A percentile compares a stretch with the other conserved stretches of the same genome.
phyloP scores from a whole-genome alignment of 1,284 basidiomycete species.

The Cryptococcus amylolentus region DNA sequence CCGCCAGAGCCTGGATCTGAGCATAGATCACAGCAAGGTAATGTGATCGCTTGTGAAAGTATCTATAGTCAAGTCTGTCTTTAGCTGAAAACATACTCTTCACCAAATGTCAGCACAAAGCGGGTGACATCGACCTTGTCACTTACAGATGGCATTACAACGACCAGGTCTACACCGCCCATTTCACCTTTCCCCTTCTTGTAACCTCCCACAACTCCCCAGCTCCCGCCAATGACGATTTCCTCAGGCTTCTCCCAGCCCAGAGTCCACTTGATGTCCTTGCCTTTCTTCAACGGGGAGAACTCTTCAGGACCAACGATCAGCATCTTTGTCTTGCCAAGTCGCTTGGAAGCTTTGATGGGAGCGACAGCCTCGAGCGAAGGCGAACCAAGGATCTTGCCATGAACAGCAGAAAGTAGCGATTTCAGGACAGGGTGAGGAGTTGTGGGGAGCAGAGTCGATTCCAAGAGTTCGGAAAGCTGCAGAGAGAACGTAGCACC shows the following conservation, averaged over 20 bases:
- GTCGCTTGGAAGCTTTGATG: conserved; percentile 63
- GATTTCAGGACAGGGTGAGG: conserved; percentile 57
- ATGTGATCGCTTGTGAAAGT: conserved; percentile 88
- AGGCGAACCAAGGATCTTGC: conserved; percentile 58
- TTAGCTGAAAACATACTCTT: conserved; percentile 79
- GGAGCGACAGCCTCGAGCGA: conserved; percentile 59
- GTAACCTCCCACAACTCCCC: conserved; percentile 60
- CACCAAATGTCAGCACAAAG: conserved; percentile 2
- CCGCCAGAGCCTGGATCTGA: conserved; percentile 54
- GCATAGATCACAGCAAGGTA: conserved; percentile 80
- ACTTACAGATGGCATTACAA: conserved; percentile 80
- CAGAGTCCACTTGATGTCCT: conserved; percentile 66
- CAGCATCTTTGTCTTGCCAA: conserved; percentile 53
- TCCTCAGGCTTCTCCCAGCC: conserved; percentile 59
- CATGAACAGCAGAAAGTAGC: conserved; percentile 71
- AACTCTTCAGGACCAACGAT: conserved; percentile 52
- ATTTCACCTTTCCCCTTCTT: conserved; percentile 50
- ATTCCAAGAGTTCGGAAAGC: conserved; percentile 65
- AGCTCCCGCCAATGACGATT: conserved; percentile 52
- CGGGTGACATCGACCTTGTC: neutral
- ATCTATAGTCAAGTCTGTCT: conserved; percentile 84
- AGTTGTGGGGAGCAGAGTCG: conserved; percentile 62
- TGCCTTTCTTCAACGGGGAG: conserved; percentile 65
- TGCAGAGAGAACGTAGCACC: conserved; percentile 56
- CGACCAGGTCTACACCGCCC: conserved; percentile 75